Conservation (phyloP, 768 basidiomycete genomes). For the Mycena crocata region DNA sequence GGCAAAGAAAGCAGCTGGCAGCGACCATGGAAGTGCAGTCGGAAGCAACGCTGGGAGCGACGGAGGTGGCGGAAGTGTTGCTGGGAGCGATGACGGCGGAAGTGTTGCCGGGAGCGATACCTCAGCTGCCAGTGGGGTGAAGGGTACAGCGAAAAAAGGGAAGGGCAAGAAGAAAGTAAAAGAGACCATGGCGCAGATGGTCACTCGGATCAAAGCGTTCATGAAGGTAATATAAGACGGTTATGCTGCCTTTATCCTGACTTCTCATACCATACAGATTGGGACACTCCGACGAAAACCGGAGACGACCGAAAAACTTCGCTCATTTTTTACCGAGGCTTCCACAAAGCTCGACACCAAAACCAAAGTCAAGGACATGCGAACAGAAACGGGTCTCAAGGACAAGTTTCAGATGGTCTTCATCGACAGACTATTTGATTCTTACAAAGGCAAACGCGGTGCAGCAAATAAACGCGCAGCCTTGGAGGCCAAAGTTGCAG, state of each 20-base stretch:
- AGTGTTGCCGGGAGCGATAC: neutral
- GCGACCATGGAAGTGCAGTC: neutral
- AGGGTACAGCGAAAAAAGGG: neutral
- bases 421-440: slow-evolving; percentile 35
- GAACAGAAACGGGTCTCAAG: slow-evolving; percentile 46
- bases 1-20: neutral
- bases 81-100: neutral
- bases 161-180: neutral
- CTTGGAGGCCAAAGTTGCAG: neutral
- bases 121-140: neutral
- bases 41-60: neutral
- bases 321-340: slow-evolving; percentile 34
- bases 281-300: neutral
- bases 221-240: neutral
- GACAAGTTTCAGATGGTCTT: slow-evolving; percentile 46
- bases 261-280: neutral
- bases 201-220: slow-evolving; percentile 2
- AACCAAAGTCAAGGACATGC: slow-evolving; percentile 31
- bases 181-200: slow-evolving; percentile 12
- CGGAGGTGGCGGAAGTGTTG: neutral
- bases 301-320: slow-evolving; percentile 23
- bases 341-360: slow-evolving; percentile 20
- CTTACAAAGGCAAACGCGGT: slow-evolving; percentile 33
- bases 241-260: neutral
- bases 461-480: slow-evolving; percentile 24